Evolutionary conservation across 2,329 filamentous ascomycete species (phyloP), one percentile per base, ranked within the genome.

Genomic region (Cercospora canescens): DNA sequence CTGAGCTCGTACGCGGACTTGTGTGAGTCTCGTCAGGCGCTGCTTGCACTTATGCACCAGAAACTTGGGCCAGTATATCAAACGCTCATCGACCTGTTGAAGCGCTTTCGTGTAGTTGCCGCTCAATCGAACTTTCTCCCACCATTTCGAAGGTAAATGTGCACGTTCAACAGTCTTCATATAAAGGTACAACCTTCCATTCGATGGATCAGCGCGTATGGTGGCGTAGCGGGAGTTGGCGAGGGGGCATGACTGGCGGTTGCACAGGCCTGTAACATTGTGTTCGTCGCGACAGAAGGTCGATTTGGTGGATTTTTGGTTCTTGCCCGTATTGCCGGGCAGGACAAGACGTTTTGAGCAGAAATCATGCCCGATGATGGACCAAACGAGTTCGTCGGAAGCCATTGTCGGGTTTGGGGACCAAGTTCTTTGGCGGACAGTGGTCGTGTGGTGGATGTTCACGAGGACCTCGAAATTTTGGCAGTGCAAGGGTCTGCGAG

Each of bases 381-480:
- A 89, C 95, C 95, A 99, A 70, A 98, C 90, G 71, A 98, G 96
- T 81, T 98, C 94, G 84, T 98, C 94, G 69, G 93, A 96, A 65
- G 92, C 88, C 91, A 95, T 96, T 50, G 41, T 67, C 60, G 54
- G 11, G 54, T 32, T 30, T 11, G 2, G 14, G 1, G n/a, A 18
- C 24, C 1, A 11, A 4, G 28, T 6, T 16, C 6, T 0, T 24
- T 32, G 16, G 24, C 11, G 28, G 11, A 24, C 34, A 32, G 32
- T 34, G 8, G 52, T 56, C 18, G 28, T 12, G n/a, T n/a, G 30
- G 39, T 9, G 28, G 30, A 60, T 24, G 52, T 34, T 52, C 41
- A 32, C 28, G 26, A 48, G 21, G 28, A 2, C 37, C n/a, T 60
- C 28, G 39, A 60, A 60, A 60, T 60, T 60, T 60, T 60, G 58